phyloP scores from a whole-genome alignment of 139 green algal genomes.

The Micractinium sp. region DNA sequence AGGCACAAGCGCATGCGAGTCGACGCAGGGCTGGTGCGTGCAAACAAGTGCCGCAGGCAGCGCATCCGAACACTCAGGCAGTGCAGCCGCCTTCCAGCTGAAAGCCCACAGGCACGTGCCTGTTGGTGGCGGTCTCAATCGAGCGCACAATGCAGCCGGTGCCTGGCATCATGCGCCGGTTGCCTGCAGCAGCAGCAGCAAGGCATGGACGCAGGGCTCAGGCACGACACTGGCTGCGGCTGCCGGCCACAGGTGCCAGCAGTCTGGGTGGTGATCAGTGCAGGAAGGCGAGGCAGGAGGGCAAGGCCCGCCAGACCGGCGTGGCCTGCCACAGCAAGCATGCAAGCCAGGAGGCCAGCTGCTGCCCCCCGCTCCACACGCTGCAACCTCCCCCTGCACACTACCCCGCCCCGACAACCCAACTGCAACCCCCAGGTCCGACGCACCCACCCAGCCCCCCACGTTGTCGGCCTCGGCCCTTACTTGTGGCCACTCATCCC shows the following conservation, averaged over 20 bases:
- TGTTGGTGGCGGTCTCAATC: conserved; percentile 49
- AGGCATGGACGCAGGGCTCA: neutral
- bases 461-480: conserved; percentile 56
- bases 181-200: neutral
- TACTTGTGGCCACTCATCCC: conserved; percentile 70
- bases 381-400: too few relatives aligned
- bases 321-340: neutral
- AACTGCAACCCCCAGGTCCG: too few relatives aligned
- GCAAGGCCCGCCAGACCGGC: too few relatives aligned
- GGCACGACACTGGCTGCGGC: neutral
- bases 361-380: too few relatives aligned
- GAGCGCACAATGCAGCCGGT: conserved; percentile 64
- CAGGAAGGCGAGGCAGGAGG: too few relatives aligned
- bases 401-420: too few relatives aligned
- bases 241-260: neutral
- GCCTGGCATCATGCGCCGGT: conserved; percentile 72
- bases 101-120: neutral
- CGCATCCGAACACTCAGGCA: neutral
- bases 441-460: neutral
- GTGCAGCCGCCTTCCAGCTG: neutral
- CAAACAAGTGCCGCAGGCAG: neutral
- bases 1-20: neutral
- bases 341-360: too few relatives aligned
- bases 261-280: too few relatives aligned
- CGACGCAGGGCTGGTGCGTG: too few relatives aligned